Base-by-base conservation (phyloP, 768 basidiomycete genomes). In the Lentinula aciculospora region DNA sequence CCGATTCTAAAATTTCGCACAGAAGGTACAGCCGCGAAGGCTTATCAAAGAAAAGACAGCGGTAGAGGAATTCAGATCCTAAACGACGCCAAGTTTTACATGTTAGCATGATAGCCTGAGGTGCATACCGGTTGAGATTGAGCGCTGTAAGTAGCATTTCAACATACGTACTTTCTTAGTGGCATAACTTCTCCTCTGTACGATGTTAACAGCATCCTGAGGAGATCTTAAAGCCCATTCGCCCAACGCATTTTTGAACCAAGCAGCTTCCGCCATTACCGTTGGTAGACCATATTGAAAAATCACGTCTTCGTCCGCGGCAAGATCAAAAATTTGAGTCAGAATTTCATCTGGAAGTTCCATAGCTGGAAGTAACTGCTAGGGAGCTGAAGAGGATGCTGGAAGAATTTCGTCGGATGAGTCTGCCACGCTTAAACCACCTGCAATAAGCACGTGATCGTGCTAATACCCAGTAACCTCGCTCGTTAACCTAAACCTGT, bases 91-190 rank as follows among this genome's bases (percentile, higher is more conserved):
- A 90, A 6, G 74, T 75, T 60, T 75, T 80, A 66, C 87, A 90
- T 0, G 88, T 88, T 2, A 78, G 69, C 60, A 86, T 81, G 56
- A 92, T 85, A 1, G 86, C 78, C 87, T 91, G 10, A n/a, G n/a
- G n/a, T n/a, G n/a, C n/a, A 48, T 9, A 21, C 19, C 17, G 3
- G 4, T 0, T 27, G 27, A 4, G 27, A 31, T 28, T 9, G 42
- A 44, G 42, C 42, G 3, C 6, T 21, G 7, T 36, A 10, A 47
- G n/a, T 9, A 47, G 17, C 4, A 17, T 19, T 21, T 13, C 10
- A 4, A 53, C 32, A 56, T n/a, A 61, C 75, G 13, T 60, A 87
- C 89, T 76, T 85, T 88, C 66, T 88, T 86, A 3, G 81, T 88
- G 2, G 75, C 70, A 62, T 87, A 88, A 60, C 81, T 84, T 50